phyloP scores from a whole-genome alignment of 192 early-diverging fungal genomes.

The Rhizophagus clarus region DNA sequence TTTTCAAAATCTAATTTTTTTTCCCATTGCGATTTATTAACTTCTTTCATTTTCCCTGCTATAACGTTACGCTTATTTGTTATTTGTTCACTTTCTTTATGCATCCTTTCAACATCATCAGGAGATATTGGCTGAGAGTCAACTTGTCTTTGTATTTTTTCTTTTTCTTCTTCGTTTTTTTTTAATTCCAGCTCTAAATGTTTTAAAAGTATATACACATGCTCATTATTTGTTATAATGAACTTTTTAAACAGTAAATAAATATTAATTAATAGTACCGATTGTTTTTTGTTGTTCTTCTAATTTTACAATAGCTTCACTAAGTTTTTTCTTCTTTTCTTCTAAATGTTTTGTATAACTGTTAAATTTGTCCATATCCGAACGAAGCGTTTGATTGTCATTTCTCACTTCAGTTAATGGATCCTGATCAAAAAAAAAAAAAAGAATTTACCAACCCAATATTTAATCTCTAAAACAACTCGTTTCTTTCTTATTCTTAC shows the following conservation, averaged over 20 bases:
- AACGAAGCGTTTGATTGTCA: constrained; percentile 52
- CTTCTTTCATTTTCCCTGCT: constrained; percentile 59
- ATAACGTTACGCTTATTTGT: constrained; percentile 51
- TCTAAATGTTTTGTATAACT: constrained; percentile 40
- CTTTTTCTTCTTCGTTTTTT: constrained; percentile 56
- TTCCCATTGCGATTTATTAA: constrained; percentile 61
- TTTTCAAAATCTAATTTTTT: constrained; percentile 71
- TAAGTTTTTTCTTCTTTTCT: constrained; percentile 12
- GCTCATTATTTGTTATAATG: neutral
- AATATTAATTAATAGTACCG: neutral
- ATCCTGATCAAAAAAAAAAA: constrained; percentile 37
- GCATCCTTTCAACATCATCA: constrained; percentile 82
- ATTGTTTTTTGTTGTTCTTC: constrained; percentile 47
- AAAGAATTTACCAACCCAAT: neutral
- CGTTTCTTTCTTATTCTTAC: constrained; percentile 20
- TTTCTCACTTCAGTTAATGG: constrained; percentile 57
- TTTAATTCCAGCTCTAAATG: constrained; percentile 26
- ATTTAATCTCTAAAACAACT: neutral
- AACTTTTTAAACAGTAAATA: neutral
- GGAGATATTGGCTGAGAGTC: constrained; percentile 77
- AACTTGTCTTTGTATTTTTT: constrained; percentile 59
- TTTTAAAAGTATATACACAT: neutral
- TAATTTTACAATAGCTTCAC: constrained; percentile 43
- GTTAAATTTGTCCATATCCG: constrained; percentile 66
- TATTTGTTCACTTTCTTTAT: constrained; percentile 72